Evolutionary conservation across 495 filamentous ascomycete species (phyloP).

Genomic region (Tuber aestivum): DNA sequence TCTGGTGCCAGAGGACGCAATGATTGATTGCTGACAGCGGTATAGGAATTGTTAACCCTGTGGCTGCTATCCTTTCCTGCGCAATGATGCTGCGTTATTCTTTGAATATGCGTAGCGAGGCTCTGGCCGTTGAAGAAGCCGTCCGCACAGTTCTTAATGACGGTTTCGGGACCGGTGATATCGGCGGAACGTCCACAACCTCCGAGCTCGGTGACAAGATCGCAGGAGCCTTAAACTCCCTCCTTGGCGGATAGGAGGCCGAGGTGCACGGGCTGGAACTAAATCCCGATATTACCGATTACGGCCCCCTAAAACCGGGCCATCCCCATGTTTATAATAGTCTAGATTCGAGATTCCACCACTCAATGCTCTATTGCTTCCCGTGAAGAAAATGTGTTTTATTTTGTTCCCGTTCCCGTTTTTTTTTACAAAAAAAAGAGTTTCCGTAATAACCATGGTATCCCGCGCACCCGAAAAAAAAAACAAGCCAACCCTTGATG

Average conservation of each 20-base stretch:
- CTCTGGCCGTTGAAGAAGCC: constrained; percentile 69
- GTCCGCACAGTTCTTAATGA: constrained; percentile 70
- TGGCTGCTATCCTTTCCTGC: constrained; percentile 77
- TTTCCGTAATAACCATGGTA: neutral
- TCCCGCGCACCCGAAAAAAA: neutral
- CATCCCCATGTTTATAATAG: neutral
- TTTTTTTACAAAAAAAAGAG: too few relatives aligned
- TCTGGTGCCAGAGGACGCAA: neutral
- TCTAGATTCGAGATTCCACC: neutral
- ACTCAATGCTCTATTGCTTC: neutral
- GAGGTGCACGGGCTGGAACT: neutral
- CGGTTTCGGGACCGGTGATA: constrained; percentile 68
- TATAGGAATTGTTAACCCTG: constrained; percentile 77
- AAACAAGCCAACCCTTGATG: neutral
- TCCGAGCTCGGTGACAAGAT: constrained; percentile 78
- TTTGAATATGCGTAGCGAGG: constrained; percentile 66
- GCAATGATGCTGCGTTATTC: constrained; percentile 93
- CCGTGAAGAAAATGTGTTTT: neutral
- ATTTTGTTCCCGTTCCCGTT: too few relatives aligned
- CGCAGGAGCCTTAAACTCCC: constrained; percentile 58
- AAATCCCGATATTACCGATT: neutral
- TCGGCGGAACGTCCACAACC: constrained; percentile 67
- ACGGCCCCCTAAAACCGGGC: neutral
- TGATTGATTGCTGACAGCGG: constrained; percentile 49
- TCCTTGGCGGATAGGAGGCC: constrained; percentile 37